Base-by-base conservation (phyloP, 2,329 filamentous ascomycete species). In the Nannizziopsis barbatae region DNA sequence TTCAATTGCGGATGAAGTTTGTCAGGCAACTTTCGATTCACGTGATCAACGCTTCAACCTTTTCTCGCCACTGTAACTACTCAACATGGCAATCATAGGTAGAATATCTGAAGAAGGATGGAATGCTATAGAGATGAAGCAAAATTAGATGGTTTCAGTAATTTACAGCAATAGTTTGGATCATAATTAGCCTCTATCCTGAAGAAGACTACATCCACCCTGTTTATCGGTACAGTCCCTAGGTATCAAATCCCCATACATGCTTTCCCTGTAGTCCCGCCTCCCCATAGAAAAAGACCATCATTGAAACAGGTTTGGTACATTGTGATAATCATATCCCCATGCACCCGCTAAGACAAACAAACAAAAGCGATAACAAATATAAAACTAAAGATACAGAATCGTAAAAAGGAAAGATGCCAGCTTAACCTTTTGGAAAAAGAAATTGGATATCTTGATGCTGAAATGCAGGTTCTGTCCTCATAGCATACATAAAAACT, bases 281-380 rank as follows among this genome's bases (percentile, higher is more conserved):
- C 27, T 5, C 12, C n/a, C 22, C 22, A 27, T 30, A 8, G 20
- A 45, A 39, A n/a, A 39, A 8, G 27, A 37, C 12, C 8, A 20
- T 10, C 8, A 40, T 32, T 2, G 31, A 37, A 32, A 32, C n/a
- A n/a, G 32, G 14, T 9, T 18, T 39, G 22, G 12, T 40, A 39
- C 27, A 46, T 4, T 22, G 15, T 11, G 22, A n/a, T 15, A 41
- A 27, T 17, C 40, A 33, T 39, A 39, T 42, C 17, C 18, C 38
- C 14, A 37, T 42, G 38, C 45, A 36, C 37, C 45, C 45, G 38
- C 45, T 42, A 47, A 47, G 41, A 11, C 30, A 42, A 8, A 47
- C 3, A 18, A 36, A 27, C 4, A 2, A 38, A 30, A 10, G 30
- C 5, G 22, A 31, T 12, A 38, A 18, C 17, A n/a, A 33, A 31